These are phyloP conservation scores for Chiua sp. DNA, from an alignment of 1,284 basidiomycete genomes.

Conservation along the genomic window DNA sequence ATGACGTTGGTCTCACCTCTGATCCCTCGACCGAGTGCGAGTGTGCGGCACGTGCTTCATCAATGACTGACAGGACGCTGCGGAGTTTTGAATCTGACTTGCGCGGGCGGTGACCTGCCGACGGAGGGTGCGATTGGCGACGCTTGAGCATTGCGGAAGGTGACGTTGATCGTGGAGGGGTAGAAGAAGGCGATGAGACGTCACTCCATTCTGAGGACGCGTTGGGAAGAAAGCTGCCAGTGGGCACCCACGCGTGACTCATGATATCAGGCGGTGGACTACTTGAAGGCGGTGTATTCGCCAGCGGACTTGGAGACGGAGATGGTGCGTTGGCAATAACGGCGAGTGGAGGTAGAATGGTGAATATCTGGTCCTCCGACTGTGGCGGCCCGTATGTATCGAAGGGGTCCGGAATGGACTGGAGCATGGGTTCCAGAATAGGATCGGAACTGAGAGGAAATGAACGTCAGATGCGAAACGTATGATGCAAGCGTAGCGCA, in stretches of 20 bases:
- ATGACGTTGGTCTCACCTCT: slow-evolving; percentile 16
- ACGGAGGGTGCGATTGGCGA: slow-evolving; percentile 55
- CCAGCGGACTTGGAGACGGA: slow-evolving; percentile 53
- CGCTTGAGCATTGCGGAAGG: slow-evolving; percentile 52
- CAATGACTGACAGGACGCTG: slow-evolving; percentile 65
- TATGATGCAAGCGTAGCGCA: slow-evolving; percentile 1
- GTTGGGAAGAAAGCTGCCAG: slow-evolving; percentile 45
- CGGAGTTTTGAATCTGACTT: slow-evolving; percentile 74
- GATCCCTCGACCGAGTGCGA: slow-evolving; percentile 21
- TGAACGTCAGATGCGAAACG: slow-evolving; percentile 18
- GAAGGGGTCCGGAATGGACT: slow-evolving; percentile 91
- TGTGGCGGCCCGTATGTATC: slow-evolving; percentile 90
- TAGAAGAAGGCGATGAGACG: slow-evolving; percentile 46
- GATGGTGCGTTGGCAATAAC: slow-evolving; percentile 68
- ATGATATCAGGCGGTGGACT: slow-evolving; percentile 42
- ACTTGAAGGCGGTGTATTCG: slow-evolving; percentile 47
- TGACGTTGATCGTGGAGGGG: slow-evolving; percentile 43
- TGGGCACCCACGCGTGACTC: slow-evolving; percentile 45
- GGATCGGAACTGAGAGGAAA: slow-evolving; percentile 76
- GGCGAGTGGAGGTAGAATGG: slow-evolving; percentile 84
- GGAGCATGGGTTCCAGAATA: slow-evolving; percentile 88
- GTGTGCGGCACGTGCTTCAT: slow-evolving; percentile 56
- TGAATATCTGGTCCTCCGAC: slow-evolving; percentile 91
- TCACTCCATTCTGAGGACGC: slow-evolving; percentile 59
- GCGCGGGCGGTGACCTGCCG: slow-evolving; percentile 45